Evolutionary conservation across 2,329 filamentous ascomycete genomes (phyloP).

Genomic region (Colletotrichum costaricense): DNA sequence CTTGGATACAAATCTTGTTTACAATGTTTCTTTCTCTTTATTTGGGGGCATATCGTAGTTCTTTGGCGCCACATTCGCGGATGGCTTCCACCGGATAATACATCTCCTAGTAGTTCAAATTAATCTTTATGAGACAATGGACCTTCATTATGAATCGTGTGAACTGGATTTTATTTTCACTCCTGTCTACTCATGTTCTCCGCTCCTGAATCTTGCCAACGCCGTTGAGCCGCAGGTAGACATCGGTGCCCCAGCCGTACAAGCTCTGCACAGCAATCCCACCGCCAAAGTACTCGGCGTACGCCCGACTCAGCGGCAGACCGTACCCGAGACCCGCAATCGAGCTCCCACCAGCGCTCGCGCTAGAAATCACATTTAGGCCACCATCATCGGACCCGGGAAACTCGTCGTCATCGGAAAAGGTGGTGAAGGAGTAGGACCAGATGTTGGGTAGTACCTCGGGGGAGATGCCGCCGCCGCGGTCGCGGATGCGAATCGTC

Average conservation of each 20-base stretch:
- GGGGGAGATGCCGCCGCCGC: conserved; percentile 91
- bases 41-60: conserved; percentile 9
- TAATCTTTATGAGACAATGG: conserved; percentile 10
- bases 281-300: conserved; percentile 98
- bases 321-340: conserved; percentile 96
- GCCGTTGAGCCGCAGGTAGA: conserved; percentile 74
- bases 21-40: neutral
- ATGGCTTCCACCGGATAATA: conserved; percentile 27
- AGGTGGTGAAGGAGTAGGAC: conserved; percentile 98
- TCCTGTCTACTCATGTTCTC: neutral
- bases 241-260: conserved; percentile 88
- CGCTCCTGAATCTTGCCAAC: conserved; percentile 64
- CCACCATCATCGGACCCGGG: conserved; percentile 69
- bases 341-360: conserved; percentile 79
- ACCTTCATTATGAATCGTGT: neutral
- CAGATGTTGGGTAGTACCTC: conserved; percentile 89
- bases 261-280: conserved; percentile 95
- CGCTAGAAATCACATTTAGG: conserved; percentile 79
- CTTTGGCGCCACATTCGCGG: conserved; percentile 8
- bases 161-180: neutral
- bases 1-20: conserved; percentile 7
- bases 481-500: conserved; percentile 93
- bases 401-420: conserved; percentile 70
- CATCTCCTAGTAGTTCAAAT: conserved; percentile 25
- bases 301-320: conserved; percentile 87